A percentile compares a stretch with the other conserved stretches of the same genome.
These are phyloP conservation scores for Pterocarpus macrocarpus DNA, from an alignment of 306 rosid species.

Conservation along the genomic window DNA sequence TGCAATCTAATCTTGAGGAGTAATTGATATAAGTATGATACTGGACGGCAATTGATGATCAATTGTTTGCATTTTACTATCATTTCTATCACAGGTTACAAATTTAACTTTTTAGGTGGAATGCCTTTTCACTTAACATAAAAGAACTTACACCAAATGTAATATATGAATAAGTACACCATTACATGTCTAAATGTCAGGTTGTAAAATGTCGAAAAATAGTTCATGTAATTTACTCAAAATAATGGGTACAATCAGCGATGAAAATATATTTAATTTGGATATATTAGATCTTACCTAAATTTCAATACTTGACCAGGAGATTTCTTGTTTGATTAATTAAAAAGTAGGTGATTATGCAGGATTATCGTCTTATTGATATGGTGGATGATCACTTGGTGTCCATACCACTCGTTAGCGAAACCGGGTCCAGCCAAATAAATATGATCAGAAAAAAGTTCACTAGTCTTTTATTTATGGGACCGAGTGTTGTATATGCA, in stretches of 20 bases:
- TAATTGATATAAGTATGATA: too few relatives aligned
- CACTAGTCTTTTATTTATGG: background rate
- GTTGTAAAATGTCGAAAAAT: background rate
- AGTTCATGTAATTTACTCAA: background rate
- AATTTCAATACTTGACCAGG: background rate
- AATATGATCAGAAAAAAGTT: background rate
- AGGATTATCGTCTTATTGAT: background rate
- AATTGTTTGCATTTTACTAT: too few relatives aligned
- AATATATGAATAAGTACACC: too few relatives aligned
- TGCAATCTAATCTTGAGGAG: too few relatives aligned
- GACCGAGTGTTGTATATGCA: slow-evolving; percentile 36
- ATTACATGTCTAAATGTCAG: background rate
- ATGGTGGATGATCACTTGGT: slow-evolving; percentile 16
- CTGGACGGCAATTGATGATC: too few relatives aligned
- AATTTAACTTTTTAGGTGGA: too few relatives aligned
- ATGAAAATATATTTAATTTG: background rate
- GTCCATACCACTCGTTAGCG: slow-evolving; percentile 5
- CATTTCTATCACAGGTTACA: too few relatives aligned
- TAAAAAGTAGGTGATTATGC: background rate
- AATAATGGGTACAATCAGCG: background rate
- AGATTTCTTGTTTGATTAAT: background rate
- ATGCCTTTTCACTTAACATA: too few relatives aligned
- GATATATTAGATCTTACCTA: background rate
- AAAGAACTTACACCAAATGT: too few relatives aligned
- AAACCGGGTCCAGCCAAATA: slow-evolving; percentile 24